Evolutionary conservation across 495 filamentous ascomycete species (phyloP).

Genomic region (Xylaria bambusicola): DNA sequence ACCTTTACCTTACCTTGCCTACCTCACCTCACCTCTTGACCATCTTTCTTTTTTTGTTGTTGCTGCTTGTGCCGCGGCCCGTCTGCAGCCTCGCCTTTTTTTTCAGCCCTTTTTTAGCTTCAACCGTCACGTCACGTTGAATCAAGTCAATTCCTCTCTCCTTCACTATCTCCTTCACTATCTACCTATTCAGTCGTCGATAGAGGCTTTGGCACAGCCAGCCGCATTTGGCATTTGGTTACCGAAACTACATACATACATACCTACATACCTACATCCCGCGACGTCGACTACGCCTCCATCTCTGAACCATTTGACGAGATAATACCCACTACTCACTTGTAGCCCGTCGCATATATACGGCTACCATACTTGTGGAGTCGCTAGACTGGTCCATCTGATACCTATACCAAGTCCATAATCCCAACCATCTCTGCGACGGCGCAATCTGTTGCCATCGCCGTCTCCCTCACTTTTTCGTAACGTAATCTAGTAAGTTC

Average conservation of each 20-base stretch:
- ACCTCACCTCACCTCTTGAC: too few species aligned
- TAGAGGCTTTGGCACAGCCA: not conserved
- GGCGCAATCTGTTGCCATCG: conserved; percentile 3
- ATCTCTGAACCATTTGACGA: too few species aligned
- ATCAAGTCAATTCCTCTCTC: not conserved
- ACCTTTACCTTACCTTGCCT: too few species aligned
- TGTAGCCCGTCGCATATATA: not conserved
- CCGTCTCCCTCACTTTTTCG: not conserved
- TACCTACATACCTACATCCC: not conserved
- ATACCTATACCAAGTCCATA: not conserved
- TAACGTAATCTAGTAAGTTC: not conserved
- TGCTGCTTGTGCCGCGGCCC: too few species aligned
- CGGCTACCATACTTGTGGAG: not conserved
- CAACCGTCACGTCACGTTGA: not conserved
- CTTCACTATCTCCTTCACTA: not conserved
- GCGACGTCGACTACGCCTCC: not conserved
- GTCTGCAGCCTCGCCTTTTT: too few species aligned
- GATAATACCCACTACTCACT: too few species aligned
- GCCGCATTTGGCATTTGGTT: conserved; percentile 5
- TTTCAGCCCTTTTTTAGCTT: not conserved
- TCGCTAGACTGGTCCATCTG: not conserved
- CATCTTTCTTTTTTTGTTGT: too few species aligned
- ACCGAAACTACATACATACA: not conserved
- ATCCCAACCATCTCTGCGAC: not conserved
- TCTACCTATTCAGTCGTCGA: not conserved